Evolutionary conservation across 2,329 filamentous ascomycete genomes (phyloP).

Genomic region (Talaromyces piceae): DNA sequence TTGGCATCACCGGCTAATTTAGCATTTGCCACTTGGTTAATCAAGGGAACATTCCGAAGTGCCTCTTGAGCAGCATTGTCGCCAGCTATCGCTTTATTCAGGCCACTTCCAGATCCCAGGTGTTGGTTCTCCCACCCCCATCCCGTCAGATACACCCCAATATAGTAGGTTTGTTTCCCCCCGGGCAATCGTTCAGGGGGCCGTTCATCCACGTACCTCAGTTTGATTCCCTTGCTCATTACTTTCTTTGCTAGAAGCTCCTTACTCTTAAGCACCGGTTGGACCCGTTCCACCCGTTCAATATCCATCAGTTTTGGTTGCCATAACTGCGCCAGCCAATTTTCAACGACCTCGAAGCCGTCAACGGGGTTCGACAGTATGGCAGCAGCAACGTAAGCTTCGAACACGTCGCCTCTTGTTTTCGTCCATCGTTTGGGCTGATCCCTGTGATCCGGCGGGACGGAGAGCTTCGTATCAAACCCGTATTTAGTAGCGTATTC

Average conservation of each 20-base stretch:
- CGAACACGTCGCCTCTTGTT: constrained; percentile 78
- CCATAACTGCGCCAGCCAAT: constrained; percentile 74
- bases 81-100: constrained; percentile 39
- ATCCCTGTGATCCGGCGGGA: constrained; percentile 39
- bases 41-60: constrained; percentile 30
- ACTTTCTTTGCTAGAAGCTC: constrained; percentile 47
- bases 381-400: constrained; percentile 78
- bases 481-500: constrained; percentile 63
- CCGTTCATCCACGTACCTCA: constrained; percentile 51
- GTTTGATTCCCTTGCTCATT: constrained; percentile 48
- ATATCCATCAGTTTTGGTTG: constrained; percentile 49
- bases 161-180: constrained; percentile 35
- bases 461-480: constrained; percentile 54
- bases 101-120: constrained; percentile 39
- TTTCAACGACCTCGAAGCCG: constrained; percentile 55
- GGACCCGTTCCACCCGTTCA: constrained; percentile 17
- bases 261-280: constrained; percentile 42
- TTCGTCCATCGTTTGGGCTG: constrained; percentile 57
- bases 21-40: constrained; percentile 30
- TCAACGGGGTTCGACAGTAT: constrained; percentile 58
- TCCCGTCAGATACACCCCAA: constrained; percentile 42
- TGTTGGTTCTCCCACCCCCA: constrained; percentile 39
- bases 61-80: constrained; percentile 38
- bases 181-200: constrained; percentile 24
- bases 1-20: constrained; percentile 21